A percentile compares a stretch with the other conserved stretches of the same genome.
Conservation (phyloP, 2,329 filamentous ascomycete species). For the Macrophomina pseudophaseolina region DNA sequence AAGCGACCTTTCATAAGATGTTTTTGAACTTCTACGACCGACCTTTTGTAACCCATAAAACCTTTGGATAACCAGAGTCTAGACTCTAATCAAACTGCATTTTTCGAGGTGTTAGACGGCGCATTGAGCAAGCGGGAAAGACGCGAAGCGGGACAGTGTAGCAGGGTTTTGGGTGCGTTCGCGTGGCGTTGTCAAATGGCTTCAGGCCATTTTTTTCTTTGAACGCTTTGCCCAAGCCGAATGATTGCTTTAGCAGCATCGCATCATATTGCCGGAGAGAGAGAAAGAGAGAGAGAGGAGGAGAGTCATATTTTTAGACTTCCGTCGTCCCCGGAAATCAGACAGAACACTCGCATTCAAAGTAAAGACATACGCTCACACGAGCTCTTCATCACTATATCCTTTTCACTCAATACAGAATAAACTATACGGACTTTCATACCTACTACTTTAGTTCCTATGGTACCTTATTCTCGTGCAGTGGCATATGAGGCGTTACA, state of each 20-base stretch:
- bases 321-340: not conserved
- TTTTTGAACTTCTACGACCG: not conserved
- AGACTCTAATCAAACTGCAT: constrained; percentile 8
- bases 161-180: not conserved
- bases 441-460: too few relatives aligned
- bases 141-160: not conserved
- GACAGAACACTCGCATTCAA: not conserved
- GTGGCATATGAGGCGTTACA: too few relatives aligned
- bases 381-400: constrained; percentile 4
- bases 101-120: constrained; percentile 4
- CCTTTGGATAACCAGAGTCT: not conserved
- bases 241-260: not conserved
- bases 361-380: constrained; percentile 19
- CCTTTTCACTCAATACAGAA: constrained; percentile 3
- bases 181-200: not conserved
- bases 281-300: not conserved
- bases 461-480: too few relatives aligned
- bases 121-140: not conserved
- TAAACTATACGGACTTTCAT: not conserved
- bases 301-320: not conserved
- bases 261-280: not conserved
- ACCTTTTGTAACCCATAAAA: not conserved
- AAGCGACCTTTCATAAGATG: constrained; percentile 14
- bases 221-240: not conserved
- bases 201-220: not conserved